Evolutionary conservation across 164 flowering plant genomes (phyloP).

Genomic region (Litsea cubeba): DNA sequence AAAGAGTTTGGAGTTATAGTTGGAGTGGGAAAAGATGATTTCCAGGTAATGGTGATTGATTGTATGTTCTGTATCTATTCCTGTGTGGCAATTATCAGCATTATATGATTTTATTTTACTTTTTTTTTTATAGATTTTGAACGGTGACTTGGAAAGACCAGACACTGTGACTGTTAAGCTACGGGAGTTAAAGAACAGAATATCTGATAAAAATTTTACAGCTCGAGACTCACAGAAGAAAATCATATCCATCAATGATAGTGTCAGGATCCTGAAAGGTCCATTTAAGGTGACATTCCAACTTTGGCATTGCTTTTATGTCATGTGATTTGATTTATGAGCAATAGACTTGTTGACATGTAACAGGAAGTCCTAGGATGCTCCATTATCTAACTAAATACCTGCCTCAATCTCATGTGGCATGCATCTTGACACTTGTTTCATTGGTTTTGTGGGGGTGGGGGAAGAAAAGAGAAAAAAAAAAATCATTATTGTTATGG

Average conservation of each 20-base stretch:
- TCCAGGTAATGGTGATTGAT: slow-evolving; percentile 49
- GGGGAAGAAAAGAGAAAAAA: too few species aligned
- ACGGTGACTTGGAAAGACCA: slow-evolving; percentile 53
- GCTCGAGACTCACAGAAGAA: slow-evolving; percentile 56
- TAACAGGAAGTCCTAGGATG: background rate
- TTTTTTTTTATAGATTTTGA: slow-evolving; percentile 48
- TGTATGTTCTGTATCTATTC: background rate
- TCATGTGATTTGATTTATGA: background rate
- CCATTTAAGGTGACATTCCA: slow-evolving; percentile 53
- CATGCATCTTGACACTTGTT: too few species aligned
- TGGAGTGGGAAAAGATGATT: slow-evolving; percentile 50
- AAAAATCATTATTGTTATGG: background rate
- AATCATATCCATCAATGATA: slow-evolving; percentile 51
- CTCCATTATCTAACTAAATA: background rate
- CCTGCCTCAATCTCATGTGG: background rate
- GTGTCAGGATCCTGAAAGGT: slow-evolving; percentile 68
- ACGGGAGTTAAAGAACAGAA: slow-evolving; percentile 44
- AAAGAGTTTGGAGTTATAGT: slow-evolving; percentile 78
- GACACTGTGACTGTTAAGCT: slow-evolving; percentile 34
- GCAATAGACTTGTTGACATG: background rate
- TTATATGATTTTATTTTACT: background rate
- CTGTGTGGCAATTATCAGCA: background rate
- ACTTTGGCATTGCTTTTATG: background rate
- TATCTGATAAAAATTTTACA: slow-evolving; percentile 52
- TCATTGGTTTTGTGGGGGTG: too few species aligned